Evolutionary conservation across 352 stramenopile genomes (phyloP).

Genomic region (Globisporangium nodosum): DNA sequence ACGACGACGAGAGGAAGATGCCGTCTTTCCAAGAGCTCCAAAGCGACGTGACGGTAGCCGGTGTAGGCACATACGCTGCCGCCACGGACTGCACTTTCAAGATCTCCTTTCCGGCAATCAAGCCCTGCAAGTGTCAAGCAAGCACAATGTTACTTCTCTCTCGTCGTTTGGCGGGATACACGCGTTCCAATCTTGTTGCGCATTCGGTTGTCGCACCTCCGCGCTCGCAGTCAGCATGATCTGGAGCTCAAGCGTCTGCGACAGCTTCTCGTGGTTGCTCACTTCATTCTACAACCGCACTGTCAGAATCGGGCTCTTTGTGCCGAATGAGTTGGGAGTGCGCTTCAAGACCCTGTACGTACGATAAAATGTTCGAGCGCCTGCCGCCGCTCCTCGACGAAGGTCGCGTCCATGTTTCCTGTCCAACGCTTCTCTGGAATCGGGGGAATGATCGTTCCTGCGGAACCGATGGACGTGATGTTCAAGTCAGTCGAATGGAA

Average conservation of each 20-base stretch:
- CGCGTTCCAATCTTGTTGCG: not conserved
- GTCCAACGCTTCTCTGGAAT: slow-evolving; percentile 86
- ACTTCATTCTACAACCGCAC: slow-evolving; percentile 74
- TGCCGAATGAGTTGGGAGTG: too few species aligned
- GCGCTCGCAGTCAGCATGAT: slow-evolving; percentile 78
- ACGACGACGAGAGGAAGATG: slow-evolving; percentile 60
- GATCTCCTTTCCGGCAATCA: slow-evolving; percentile 80
- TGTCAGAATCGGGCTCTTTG: not conserved
- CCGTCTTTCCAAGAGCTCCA: slow-evolving; percentile 84
- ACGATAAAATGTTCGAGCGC: slow-evolving; percentile 87
- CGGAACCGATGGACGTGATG: not conserved
- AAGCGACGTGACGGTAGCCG: slow-evolving; percentile 64
- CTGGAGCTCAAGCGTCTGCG: slow-evolving; percentile 75
- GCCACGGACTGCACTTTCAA: slow-evolving; percentile 71
- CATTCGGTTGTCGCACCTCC: slow-evolving; percentile 32
- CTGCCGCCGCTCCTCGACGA: slow-evolving; percentile 85
- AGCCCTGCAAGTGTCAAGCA: slow-evolving; percentile 30
- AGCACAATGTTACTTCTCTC: not conserved
- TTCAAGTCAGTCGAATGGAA: not conserved
- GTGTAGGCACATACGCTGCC: slow-evolving; percentile 70
- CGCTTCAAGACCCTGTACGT: not conserved
- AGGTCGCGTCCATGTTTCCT: slow-evolving; percentile 86
- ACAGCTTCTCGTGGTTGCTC: slow-evolving; percentile 78
- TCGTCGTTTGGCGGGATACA: too few species aligned
- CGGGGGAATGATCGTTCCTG: slow-evolving; percentile 84